Percentiles rank a stretch among this genome's conserved stretches.
Evolutionary conservation across 2,329 filamentous ascomycete species (phyloP).

Genomic region (Botrytis medusae): DNA sequence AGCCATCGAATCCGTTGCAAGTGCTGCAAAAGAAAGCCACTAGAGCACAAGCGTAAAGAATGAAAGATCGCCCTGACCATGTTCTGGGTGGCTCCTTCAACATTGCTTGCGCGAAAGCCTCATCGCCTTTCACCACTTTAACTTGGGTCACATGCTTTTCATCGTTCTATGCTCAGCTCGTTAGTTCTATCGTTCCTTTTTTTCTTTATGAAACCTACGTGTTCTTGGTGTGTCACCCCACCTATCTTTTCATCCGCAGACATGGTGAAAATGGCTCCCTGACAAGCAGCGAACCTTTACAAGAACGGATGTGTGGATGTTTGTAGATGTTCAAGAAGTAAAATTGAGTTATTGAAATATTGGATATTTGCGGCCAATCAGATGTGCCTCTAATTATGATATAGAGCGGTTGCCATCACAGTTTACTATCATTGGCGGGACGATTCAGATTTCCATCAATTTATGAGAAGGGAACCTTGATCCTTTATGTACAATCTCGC

Average conservation of each 20-base stretch:
- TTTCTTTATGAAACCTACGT: background rate
- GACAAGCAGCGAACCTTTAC: background rate
- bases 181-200: background rate
- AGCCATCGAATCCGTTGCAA: constrained; percentile 53
- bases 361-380: background rate
- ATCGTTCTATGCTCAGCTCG: background rate
- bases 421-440: background rate
- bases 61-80: constrained; percentile 42
- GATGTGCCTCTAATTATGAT: background rate
- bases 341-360: background rate
- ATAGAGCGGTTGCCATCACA: background rate
- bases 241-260: background rate
- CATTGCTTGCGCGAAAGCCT: constrained; percentile 53
- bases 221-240: background rate
- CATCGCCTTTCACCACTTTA: constrained; percentile 44
- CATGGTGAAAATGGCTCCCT: background rate
- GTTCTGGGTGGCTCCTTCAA: constrained; percentile 50
- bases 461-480: background rate
- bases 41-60: constrained; percentile 47
- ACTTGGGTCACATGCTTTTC: constrained; percentile 5
- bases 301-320: background rate
- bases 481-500: background rate
- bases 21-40: constrained; percentile 50
- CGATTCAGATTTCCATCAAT: background rate
- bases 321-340: background rate